Percentiles rank a stretch among this genome's conserved stretches.
Evolutionary conservation across 805 yeast species (phyloP).

Genomic region (Priceomyces carsonii): DNA sequence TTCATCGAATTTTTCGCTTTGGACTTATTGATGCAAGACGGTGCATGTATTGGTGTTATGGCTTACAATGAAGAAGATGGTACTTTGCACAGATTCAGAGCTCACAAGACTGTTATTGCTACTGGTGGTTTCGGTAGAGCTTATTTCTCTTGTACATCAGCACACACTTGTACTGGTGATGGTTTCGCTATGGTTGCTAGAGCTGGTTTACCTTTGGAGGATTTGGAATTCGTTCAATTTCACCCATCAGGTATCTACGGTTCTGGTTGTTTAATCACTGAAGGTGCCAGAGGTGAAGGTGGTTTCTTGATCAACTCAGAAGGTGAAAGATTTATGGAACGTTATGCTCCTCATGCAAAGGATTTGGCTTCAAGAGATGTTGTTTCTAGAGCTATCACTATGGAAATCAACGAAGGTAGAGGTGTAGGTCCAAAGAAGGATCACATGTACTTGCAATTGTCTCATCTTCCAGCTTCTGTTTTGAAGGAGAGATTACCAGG

Average conservation of each 20-base stretch:
- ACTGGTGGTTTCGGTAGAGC: slow-evolving; percentile 99
- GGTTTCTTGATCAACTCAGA: slow-evolving; percentile 93
- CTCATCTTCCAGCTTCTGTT: slow-evolving; percentile 90
- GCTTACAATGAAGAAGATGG: slow-evolving; percentile 99
- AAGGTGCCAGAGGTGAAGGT: slow-evolving; percentile 99
- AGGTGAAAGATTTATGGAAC: slow-evolving; percentile 99
- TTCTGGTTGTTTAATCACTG: slow-evolving; percentile 97
- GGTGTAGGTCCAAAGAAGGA: slow-evolving; percentile 98
- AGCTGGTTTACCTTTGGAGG: slow-evolving; percentile 98
- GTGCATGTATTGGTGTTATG: slow-evolving; percentile 93
- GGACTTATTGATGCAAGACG: slow-evolving; percentile 92
- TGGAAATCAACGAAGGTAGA: slow-evolving; percentile 98
- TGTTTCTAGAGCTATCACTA: slow-evolving; percentile 95
- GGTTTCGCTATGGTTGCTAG: slow-evolving; percentile 98
- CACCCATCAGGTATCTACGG: slow-evolving; percentile 99
- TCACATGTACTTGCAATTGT: slow-evolving; percentile 91
- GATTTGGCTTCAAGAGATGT: slow-evolving; percentile 98
- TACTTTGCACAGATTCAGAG: slow-evolving; percentile 94
- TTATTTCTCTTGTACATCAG: slow-evolving; percentile 97
- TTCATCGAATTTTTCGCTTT: slow-evolving; percentile 96
- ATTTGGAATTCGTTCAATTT: slow-evolving; percentile 96
- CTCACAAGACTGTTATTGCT: slow-evolving; percentile 94
- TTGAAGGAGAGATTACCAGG: slow-evolving; percentile 97
- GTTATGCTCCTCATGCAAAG: slow-evolving; percentile 98
- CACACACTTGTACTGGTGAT: slow-evolving; percentile 99